Base-by-base conservation (phyloP, 2,329 filamentous ascomycete genomes). In the Dactylellina sp. region DNA sequence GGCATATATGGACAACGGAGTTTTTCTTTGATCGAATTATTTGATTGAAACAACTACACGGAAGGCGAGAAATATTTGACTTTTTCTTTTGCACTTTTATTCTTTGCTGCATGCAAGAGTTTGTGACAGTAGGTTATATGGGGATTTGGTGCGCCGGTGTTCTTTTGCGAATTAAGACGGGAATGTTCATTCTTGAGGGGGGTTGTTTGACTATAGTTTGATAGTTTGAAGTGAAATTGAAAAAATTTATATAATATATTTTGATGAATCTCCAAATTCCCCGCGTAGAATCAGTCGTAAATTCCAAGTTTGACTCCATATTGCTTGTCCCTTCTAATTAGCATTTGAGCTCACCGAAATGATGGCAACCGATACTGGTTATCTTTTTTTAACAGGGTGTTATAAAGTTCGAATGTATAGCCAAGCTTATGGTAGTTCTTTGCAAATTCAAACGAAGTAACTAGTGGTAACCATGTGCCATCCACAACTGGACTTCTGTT, bases 291-390 rank as follows among this genome's bases (percentile, higher is more conserved):
- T 35, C 32, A 6, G 32, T 14, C 12, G 11, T 40, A 4, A 12
- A 40, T 40, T 32, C 37, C 14, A 4, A 40, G 5, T 40, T 12
- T 7, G 20, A 2, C 11, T n/a, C n/a, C n/a, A n/a, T n/a, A n/a
- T n/a, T n/a, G n/a, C n/a, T n/a, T n/a, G n/a, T n/a, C n/a, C n/a
- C n/a, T n/a, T n/a, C n/a, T n/a, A n/a, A n/a, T n/a, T n/a, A n/a
- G n/a, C n/a, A n/a, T n/a, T n/a, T n/a, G n/a, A n/a, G n/a, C n/a
- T 20, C 28, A 50, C 20, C 46, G 46, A 28, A 50, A 50, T 6
- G 46, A 50, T 11, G 46, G 46, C 3, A 50, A 20, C n/a, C 46
- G 46, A 50, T 50, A 24, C 14, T 18, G 44, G 46, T 6, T 28
- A 12, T 28, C 22, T 2, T 16, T 14, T 20, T 28, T 9, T 11